Base-by-base conservation (phyloP, 495 filamentous ascomycete species). In the Aspergillus sclerotioniger region DNA sequence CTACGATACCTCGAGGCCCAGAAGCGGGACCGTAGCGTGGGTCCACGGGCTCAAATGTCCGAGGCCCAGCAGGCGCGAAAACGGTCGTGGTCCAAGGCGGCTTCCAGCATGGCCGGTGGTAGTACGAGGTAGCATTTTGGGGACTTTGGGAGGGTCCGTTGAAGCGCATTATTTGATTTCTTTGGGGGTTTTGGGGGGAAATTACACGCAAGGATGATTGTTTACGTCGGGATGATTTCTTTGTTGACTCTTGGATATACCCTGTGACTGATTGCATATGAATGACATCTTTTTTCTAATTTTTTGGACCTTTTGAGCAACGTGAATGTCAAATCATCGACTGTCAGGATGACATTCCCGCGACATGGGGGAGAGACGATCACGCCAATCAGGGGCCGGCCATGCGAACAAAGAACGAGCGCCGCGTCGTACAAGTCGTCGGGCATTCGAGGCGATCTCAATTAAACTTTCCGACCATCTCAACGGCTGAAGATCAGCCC, bases 1-100 rank as follows among this genome's bases (percentile, higher is more conserved):
- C 53, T 78, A 54, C 62, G 59, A 9, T 58, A 69, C 12, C 51
- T 76, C 2, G 68, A 76, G 17, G 21, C 60, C 50, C 56, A 59
- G 8, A 54, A 54, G 37, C 63, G 59, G 46, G 63, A 69, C 7
- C 51, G 45, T 8, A 49, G 54, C 17, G 60, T 50, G 52, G 54
- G 28, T 1, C 62, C 68, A 3, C 68, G 62, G 13, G 64, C 65
- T 44, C 64, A 61, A 45, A 63, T 67, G 61, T 59, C 67, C 17
- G 74, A 75, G 46, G 63, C 58, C 29, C 62, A 57, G 32, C 57
- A 37, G 44, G 64, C 67, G 7, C 68, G 64, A 47, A 51, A 54
- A 54, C 56, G 59, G 53, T 21, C 56, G 6, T 45, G 43, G 39
- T 46, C 53, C 9, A 57, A 56, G 25, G 25, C 52, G 9, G 19